Base-by-base conservation (phyloP, 2,329 filamentous ascomycete species). In the Leptographium procerum region DNA sequence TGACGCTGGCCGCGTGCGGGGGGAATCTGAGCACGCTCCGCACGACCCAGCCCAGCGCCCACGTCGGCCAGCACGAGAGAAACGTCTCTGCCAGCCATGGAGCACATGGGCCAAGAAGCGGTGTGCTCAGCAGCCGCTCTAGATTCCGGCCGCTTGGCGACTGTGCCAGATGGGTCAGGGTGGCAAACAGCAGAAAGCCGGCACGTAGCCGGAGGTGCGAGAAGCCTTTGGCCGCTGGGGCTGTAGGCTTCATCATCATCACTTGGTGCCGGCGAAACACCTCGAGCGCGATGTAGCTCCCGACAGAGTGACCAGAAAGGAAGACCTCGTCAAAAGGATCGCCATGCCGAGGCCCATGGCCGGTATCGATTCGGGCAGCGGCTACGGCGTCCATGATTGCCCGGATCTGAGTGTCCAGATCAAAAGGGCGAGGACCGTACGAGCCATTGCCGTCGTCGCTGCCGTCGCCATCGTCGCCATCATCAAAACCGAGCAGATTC, bases 231-330 rank as follows among this genome's bases (percentile, higher is more conserved):
- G 40, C 51, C 16, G 43, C 16, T 14, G 52, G 14, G 4, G 48
- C 6, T 8, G 28, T 10, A 19, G n/a, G 19, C 47, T 28, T n/a
- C 47, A 36, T 40, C 14, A 24, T 10, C 45, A 22, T 36, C 11
- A 71, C 64, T 43, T 73, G 72, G 61, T 84, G 78, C 11, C 82
- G 75, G 61, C 83, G 75, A 53, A 88, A 79, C 33, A 88, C 71
- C 68, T 91, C 86, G 62, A 90, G 80, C 3, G 80, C 73, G 24
- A 91, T 85, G 67, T 88, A 91, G 11, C 82, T 75, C 28, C 88
- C 88, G 1, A 91, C 85, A 0, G 86, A 89, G 69, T 91, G 88
- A 4, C 87, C 88, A 55, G 87, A 79, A 19, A 91, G 71, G 9
- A 89, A 75, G 22, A 90, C 79, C 55, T 75, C 75, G 66, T 83